Conservation (phyloP, 2,329 filamentous ascomycete genomes). For the Hymenoscyphus linearis region DNA sequence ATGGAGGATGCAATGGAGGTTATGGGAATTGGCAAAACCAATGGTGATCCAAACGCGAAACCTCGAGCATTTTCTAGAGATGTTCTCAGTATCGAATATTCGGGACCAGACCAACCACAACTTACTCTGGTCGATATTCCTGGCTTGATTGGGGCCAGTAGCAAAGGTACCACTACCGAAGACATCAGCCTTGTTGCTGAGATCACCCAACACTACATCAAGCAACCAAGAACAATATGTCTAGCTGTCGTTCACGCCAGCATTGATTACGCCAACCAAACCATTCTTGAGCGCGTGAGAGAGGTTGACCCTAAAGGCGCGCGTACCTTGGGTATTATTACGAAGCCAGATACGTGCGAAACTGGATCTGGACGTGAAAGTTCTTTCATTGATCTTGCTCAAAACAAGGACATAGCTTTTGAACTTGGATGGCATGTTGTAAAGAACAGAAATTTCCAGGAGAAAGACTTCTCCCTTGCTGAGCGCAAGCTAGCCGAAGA, state of each 20-base stretch:
- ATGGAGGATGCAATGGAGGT: conserved; percentile 12
- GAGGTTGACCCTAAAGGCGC: conserved; percentile 32
- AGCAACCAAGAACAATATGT: conserved; percentile 49
- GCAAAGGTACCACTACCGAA: conserved; percentile 39
- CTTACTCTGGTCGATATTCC: conserved; percentile 56
- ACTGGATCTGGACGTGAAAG: conserved; percentile 34
- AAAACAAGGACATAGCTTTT: conserved; percentile 38
- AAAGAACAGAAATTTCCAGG: conserved; percentile 39
- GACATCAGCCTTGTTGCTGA: conserved; percentile 38
- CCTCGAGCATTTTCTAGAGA: conserved; percentile 16
- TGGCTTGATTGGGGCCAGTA: conserved; percentile 47
- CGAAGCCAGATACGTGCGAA: conserved; percentile 50
- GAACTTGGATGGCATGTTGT: conserved; percentile 46
- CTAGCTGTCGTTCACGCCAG: conserved; percentile 51
- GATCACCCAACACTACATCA: conserved; percentile 49
- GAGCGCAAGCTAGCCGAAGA: conserved; percentile 22
- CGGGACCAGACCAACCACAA: conserved; percentile 35
- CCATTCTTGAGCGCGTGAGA: conserved; percentile 47
- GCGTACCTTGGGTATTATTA: conserved; percentile 45
- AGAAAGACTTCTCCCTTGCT: conserved; percentile 29
- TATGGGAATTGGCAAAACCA: no score
- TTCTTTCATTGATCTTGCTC: conserved; percentile 33
- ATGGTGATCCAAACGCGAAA: neutral
- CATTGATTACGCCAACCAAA: conserved; percentile 57
- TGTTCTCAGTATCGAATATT: conserved; percentile 15